Percentiles rank a stretch among this genome's conserved stretches.
Conservation (phyloP, 768 basidiomycete genomes). For the Panellus pusillus region DNA sequence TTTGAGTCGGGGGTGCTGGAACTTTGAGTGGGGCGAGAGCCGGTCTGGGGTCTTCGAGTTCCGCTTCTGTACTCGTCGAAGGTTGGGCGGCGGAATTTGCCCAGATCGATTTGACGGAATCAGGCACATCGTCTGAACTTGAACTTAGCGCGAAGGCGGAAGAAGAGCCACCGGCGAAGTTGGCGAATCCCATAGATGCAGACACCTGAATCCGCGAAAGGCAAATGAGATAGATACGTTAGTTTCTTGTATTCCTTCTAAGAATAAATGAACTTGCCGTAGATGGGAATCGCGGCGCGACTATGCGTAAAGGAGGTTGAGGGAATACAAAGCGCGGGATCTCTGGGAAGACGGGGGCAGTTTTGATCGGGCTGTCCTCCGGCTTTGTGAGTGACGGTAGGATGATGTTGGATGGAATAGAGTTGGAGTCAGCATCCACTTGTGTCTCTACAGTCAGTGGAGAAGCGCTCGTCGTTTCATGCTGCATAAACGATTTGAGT, state of each 20-base stretch:
- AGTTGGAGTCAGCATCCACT: too few relatives aligned
- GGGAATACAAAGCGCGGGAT: conserved; percentile 12
- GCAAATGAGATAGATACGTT: neutral
- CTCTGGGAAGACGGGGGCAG: neutral
- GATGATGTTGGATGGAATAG: too few relatives aligned
- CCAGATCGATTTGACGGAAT: conserved; percentile 27
- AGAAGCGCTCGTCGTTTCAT: too few relatives aligned
- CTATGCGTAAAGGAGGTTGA: conserved; percentile 7
- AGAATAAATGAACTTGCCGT: neutral
- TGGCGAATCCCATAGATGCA: conserved; percentile 24
- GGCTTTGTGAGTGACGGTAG: too few relatives aligned
- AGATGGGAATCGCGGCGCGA: conserved; percentile 1
- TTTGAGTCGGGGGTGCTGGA: conserved; percentile 19
- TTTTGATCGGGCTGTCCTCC: neutral
- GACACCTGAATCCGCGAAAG: conserved; percentile 6
- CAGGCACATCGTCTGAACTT: neutral
- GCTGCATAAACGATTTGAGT: too few relatives aligned
- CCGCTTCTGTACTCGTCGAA: conserved; percentile 2
- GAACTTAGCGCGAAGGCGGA: conserved; percentile 31
- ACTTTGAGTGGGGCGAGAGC: conserved; percentile 28
- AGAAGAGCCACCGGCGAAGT: conserved; percentile 31
- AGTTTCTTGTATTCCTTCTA: neutral
- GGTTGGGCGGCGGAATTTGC: conserved; percentile 16
- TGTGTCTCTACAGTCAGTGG: too few relatives aligned
- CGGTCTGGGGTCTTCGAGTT: conserved; percentile 23